Conservation (phyloP, 192 early-diverging fungal genomes). For the Rhizophagus clarus region DNA sequence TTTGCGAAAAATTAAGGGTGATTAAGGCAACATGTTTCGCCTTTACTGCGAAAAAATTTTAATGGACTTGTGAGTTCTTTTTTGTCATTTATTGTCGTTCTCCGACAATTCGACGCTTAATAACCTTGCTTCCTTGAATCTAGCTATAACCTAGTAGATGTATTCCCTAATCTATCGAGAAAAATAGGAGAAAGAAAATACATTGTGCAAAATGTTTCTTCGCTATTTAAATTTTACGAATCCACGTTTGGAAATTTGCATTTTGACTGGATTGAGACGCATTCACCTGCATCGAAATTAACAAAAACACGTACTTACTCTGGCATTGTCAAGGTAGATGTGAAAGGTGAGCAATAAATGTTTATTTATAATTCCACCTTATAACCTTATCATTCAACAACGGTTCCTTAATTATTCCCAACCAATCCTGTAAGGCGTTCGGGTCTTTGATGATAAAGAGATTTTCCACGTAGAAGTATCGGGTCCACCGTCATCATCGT, state of each 20-base stretch:
- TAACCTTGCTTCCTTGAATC: not conserved
- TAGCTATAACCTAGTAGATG: constrained; percentile 19
- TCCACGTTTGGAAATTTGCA: constrained; percentile 20
- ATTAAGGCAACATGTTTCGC: not conserved
- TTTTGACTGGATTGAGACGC: constrained; percentile 21
- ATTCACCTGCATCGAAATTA: constrained; percentile 23
- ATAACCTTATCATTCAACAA: not conserved
- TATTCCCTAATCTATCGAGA: constrained; percentile 8
- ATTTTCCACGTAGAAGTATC: constrained; percentile 19
- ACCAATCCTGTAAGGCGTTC: not conserved
- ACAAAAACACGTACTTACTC: constrained; percentile 24
- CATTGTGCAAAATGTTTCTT: constrained; percentile 29
- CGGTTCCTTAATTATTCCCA: not conserved
- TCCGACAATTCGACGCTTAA: not conserved
- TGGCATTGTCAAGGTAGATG: constrained; percentile 21
- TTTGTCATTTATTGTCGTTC: constrained; percentile 3
- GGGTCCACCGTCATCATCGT: constrained; percentile 11
- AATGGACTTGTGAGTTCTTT: constrained; percentile 25
- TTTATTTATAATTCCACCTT: constrained; percentile 5
- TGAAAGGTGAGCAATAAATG: constrained; percentile 23
- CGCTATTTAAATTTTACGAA: constrained; percentile 33
- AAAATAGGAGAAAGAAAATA: constrained; percentile 32
- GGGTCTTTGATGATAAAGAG: constrained; percentile 23
- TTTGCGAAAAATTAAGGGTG: constrained; percentile 21
- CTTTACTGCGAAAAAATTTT: constrained; percentile 32